These are phyloP conservation scores for Senna tora DNA, from an alignment of 306 rosid genomes.

Conservation along the genomic window DNA sequence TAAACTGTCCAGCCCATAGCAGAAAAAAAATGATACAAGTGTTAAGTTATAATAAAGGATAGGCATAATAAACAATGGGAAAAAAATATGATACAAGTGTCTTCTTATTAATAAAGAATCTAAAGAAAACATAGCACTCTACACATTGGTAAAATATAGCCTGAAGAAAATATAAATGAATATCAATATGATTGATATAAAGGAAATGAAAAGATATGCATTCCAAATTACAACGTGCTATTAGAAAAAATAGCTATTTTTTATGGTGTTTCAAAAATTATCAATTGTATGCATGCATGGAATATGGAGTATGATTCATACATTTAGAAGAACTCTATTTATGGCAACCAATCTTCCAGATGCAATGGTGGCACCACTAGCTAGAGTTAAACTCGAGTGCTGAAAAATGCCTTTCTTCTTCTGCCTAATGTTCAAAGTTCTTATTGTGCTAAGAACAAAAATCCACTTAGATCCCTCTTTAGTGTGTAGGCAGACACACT, in stretches of 20 bases:
- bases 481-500: no score
- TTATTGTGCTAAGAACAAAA: slow-evolving; percentile 77
- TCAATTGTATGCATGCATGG: neutral
- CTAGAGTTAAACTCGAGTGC: slow-evolving; percentile 87
- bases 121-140: no score
- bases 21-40: no score
- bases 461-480: slow-evolving; percentile 75
- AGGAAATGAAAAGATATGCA: neutral
- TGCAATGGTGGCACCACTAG: slow-evolving; percentile 84
- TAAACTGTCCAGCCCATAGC: slow-evolving; percentile 72
- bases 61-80: no score
- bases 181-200: no score
- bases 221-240: no score
- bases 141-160: no score
- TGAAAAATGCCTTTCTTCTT: slow-evolving; percentile 81
- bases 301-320: slow-evolving; percentile 36
- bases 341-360: slow-evolving; percentile 77
- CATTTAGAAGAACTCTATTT: slow-evolving; percentile 70
- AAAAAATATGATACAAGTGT: no score
- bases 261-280: neutral
- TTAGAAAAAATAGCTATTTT: neutral
- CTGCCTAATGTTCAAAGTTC: no score
- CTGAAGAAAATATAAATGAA: slow-evolving; percentile 47
- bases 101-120: no score
- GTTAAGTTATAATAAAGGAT: no score